Evolutionary conservation across 75 land plant species (phyloP), one percentile per base, ranked within the genome.

Genomic region (Selaginella tamariscina): DNA sequence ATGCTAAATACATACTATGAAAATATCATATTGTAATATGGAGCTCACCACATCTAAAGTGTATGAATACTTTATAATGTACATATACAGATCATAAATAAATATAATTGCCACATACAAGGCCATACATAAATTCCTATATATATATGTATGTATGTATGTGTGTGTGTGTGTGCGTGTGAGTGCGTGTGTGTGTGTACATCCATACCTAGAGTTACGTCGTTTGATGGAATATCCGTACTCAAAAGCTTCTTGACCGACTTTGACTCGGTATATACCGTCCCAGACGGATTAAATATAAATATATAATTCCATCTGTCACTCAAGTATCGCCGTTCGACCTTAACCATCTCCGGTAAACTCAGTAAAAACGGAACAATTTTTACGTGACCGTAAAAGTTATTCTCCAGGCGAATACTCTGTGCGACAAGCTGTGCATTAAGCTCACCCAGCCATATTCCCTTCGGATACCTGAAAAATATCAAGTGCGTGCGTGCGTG

Each of bases 331-430:
- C 62, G 5, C n/a, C 62, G 62, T 26, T 59, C 62, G 26, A 59
- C n/a, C 62, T 59, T 59, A 5, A 59, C 62, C 23, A 59, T 59
- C 26, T 59, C 62, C 21, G 62, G 62, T 21, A 59, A n/a, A 5
- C 24, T 59, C n/a, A 59, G 26, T 21, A 59, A n/a, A n/a, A 59
- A 27, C 2, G 62, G 62, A n/a, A 59, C 62, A 5, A 59, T 23
- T 21, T 59, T 59, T 8, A 5, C 24, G 23, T 59, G 62, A 8
- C 62, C 62, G 23, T 23, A 59, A 27, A 59, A 59, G 27, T 59
- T 26, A n/a, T 5, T 2, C 23, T 59, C 23, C 23, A 59, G 23
- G 8, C 26, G 62, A 9, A 59, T 59, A 23, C n/a, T 26, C 8
- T 21, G 5, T 9, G 62, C 62, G n/a, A 59, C 62, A 8, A 59